Percentiles rank a stretch among this genome's conserved stretches.
phyloP scores from a whole-genome alignment of 768 basidiomycete genomes.

The Macrolepiota albuminosa region DNA sequence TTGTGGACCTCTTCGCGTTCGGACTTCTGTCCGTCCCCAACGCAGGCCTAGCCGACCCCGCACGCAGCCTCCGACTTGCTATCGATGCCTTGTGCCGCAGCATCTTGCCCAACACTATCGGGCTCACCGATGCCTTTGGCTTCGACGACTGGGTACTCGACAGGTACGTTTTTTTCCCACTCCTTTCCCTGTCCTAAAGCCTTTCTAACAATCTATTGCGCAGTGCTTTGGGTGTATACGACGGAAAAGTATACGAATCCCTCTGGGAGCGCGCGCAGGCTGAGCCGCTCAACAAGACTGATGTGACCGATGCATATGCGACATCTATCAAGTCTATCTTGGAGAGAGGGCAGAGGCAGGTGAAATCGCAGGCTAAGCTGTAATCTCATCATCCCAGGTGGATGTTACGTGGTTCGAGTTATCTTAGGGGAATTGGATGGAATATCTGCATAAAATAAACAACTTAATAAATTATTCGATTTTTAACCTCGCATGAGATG shows the following conservation, averaged over 20 bases:
- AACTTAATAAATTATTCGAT: neutral
- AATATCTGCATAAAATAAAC: neutral
- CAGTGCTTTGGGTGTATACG: constrained; percentile 58
- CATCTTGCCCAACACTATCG: constrained; percentile 61
- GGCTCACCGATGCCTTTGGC: constrained; percentile 67
- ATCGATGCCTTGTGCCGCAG: constrained; percentile 45
- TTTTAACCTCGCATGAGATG: neutral
- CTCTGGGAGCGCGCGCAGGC: constrained; percentile 53
- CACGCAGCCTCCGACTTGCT: constrained; percentile 42
- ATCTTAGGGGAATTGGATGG: neutral
- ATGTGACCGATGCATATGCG: constrained; percentile 54
- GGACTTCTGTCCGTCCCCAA: constrained; percentile 30
- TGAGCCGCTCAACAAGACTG: constrained; percentile 55
- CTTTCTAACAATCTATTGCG: neutral
- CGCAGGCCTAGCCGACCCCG: constrained; percentile 32
- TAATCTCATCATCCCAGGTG: constrained; percentile 11
- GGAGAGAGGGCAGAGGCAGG: constrained; percentile 38
- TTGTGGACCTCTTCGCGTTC: constrained; percentile 58
- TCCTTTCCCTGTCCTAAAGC: neutral
- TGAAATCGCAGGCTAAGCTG: constrained; percentile 25
- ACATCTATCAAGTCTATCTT: constrained; percentile 51
- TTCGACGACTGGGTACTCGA: constrained; percentile 74
- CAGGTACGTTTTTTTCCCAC: constrained; percentile 32
- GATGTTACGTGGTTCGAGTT: neutral
- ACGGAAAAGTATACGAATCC: constrained; percentile 66